Evolutionary conservation across 2,329 filamentous ascomycete species (phyloP).

Genomic region (Phialophora expanda): DNA sequence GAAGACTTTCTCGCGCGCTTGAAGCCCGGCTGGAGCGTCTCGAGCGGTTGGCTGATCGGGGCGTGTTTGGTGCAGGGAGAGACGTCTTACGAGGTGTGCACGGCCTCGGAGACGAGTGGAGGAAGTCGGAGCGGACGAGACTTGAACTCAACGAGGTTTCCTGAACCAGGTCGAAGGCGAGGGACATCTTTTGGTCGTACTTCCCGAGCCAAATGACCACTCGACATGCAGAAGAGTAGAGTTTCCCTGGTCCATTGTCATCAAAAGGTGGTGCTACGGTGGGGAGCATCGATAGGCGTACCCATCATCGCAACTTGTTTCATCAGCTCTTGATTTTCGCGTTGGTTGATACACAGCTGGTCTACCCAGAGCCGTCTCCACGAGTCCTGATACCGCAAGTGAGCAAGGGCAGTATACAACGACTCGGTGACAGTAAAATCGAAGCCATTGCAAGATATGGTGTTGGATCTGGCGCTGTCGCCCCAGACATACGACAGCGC

Average conservation of each 20-base stretch:
- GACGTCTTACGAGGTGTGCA: slow-evolving; percentile 15
- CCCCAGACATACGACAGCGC: slow-evolving; percentile 36
- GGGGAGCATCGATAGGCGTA: slow-evolving; percentile 1
- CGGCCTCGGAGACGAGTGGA: slow-evolving; percentile 17
- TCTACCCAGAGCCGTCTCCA: slow-evolving; percentile 33
- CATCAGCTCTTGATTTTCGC: slow-evolving; percentile 20
- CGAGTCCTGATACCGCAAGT: slow-evolving; percentile 25
- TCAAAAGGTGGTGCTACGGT: background rate
- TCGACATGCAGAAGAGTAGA: slow-evolving; percentile 29
- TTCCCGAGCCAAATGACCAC: slow-evolving; percentile 39
- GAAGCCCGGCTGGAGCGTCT: slow-evolving; percentile 24
- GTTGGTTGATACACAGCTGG: slow-evolving; percentile 33
- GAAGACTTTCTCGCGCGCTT: slow-evolving; percentile 22
- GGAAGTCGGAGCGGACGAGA: slow-evolving; percentile 31
- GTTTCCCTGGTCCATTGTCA: background rate
- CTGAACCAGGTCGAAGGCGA: slow-evolving; percentile 28
- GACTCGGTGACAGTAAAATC: slow-evolving; percentile 29
- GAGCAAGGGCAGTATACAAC: slow-evolving; percentile 22
- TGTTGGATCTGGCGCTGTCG: slow-evolving; percentile 12
- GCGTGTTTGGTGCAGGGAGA: slow-evolving; percentile 6
- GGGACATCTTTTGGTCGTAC: slow-evolving; percentile 27
- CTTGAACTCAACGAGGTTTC: slow-evolving; percentile 31
- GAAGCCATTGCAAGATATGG: slow-evolving; percentile 32
- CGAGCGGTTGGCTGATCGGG: slow-evolving; percentile 18
- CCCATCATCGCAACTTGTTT: slow-evolving; percentile 29